Evolutionary conservation across 73 alveolate genomes (phyloP).

Genomic region (Paramecium bursaria): DNA sequence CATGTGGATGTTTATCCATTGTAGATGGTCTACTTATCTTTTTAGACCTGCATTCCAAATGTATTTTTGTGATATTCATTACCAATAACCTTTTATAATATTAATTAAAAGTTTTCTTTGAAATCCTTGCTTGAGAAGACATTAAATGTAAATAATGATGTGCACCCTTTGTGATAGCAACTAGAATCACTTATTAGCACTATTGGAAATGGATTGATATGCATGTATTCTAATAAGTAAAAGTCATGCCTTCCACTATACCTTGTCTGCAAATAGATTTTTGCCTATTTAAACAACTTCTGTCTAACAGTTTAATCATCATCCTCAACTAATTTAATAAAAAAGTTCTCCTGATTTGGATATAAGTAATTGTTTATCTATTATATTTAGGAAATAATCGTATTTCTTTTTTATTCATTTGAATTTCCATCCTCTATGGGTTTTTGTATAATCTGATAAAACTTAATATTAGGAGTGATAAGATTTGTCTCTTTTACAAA

Average conservation of each 20-base stretch:
- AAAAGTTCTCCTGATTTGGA: slow-evolving; percentile 14
- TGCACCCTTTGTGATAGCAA: slow-evolving; percentile 50
- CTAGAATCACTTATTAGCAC: slow-evolving; percentile 58
- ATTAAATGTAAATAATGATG: slow-evolving; percentile 18
- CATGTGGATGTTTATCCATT: slow-evolving; percentile 18
- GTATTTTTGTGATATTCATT: background rate
- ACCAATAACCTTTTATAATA: background rate
- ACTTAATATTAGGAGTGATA: slow-evolving; percentile 20
- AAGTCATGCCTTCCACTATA: slow-evolving; percentile 62
- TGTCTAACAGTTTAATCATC: slow-evolving; percentile 10
- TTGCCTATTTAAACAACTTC: background rate
- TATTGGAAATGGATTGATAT: slow-evolving; percentile 9
- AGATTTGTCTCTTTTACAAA: slow-evolving; percentile 37
- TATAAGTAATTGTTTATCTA: slow-evolving; percentile 2
- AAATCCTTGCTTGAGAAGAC: slow-evolving; percentile 12
- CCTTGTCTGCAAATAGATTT: slow-evolving; percentile 8
- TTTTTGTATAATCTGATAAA: background rate
- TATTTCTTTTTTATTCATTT: background rate
- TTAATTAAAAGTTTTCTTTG: background rate
- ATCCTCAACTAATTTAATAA: slow-evolving; percentile 23
- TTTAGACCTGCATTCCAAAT: background rate
- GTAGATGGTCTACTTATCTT: slow-evolving; percentile 1
- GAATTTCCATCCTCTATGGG: slow-evolving; percentile 24
- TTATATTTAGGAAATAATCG: background rate
- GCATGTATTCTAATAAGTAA: slow-evolving; percentile 28